Percentiles rank a stretch among this genome's conserved stretches.
Evolutionary conservation across 1,139 yeast genomes (phyloP).

Genomic region (Saccharomyces hybrid): DNA sequence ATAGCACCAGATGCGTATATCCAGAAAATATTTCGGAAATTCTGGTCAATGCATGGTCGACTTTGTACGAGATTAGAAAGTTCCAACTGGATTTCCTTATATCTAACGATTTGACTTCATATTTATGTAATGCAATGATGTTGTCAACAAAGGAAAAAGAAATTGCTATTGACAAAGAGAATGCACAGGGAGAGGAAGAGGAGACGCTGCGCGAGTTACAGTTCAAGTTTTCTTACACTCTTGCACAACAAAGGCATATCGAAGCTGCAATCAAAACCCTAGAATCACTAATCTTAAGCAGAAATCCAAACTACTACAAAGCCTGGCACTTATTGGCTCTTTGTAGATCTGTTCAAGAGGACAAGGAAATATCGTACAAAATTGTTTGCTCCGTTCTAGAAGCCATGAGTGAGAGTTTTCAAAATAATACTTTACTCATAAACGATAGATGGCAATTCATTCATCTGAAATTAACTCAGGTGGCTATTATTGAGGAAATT

Average conservation of each 20-base stretch:
- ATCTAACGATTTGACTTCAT: slow-evolving; percentile 28
- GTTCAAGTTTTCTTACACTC: slow-evolving; percentile 34
- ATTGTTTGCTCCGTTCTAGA: slow-evolving; percentile 38
- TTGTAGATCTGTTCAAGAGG: slow-evolving; percentile 46
- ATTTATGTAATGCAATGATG: slow-evolving; percentile 26
- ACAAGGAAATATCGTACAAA: slow-evolving; percentile 39
- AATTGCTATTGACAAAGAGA: neutral
- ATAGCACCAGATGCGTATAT: slow-evolving; percentile 13
- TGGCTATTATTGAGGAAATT: slow-evolving; percentile 59
- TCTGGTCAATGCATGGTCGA: slow-evolving; percentile 23
- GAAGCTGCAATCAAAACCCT: slow-evolving; percentile 33
- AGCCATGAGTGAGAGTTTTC: slow-evolving; percentile 23
- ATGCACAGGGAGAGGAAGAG: neutral
- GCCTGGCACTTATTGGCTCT: slow-evolving; percentile 48
- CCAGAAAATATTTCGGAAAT: slow-evolving; percentile 18
- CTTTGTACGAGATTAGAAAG: slow-evolving; percentile 16
- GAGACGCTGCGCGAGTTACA: slow-evolving; percentile 15
- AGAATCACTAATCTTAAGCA: slow-evolving; percentile 32
- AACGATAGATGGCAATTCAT: slow-evolving; percentile 49
- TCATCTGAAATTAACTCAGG: slow-evolving; percentile 68
- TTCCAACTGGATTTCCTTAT: slow-evolving; percentile 14
- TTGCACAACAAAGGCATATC: slow-evolving; percentile 32
- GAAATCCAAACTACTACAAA: slow-evolving; percentile 37
- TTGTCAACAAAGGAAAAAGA: slow-evolving; percentile 8
- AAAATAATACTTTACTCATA: slow-evolving; percentile 21